phyloP scores from a whole-genome alignment of 2,329 filamentous ascomycete species.

The Cladosporium sp. region DNA sequence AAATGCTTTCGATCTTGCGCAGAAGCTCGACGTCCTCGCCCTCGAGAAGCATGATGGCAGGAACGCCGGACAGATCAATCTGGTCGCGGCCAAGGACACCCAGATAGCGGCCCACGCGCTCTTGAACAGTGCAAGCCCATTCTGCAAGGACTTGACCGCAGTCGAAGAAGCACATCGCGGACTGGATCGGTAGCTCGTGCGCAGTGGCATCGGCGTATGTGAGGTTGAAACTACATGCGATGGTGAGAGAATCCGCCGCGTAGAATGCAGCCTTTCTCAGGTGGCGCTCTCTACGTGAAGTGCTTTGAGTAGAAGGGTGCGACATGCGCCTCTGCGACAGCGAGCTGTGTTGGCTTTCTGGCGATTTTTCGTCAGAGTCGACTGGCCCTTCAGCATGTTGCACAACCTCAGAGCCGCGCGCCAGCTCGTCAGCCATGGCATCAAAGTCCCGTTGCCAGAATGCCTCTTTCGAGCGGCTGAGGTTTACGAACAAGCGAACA shows the following conservation, averaged over 20 bases:
- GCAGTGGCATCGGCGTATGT: constrained; percentile 83
- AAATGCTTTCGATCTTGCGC: constrained; percentile 76
- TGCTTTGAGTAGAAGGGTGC: constrained; percentile 43
- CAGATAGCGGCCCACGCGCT: constrained; percentile 85
- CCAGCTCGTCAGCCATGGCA: constrained; percentile 83
- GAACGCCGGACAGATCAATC: constrained; percentile 75
- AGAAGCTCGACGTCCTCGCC: constrained; percentile 88
- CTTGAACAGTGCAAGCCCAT: constrained; percentile 90
- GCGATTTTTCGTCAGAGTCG: constrained; percentile 7
- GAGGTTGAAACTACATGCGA: constrained; percentile 82
- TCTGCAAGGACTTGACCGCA: constrained; percentile 92
- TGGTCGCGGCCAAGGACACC: constrained; percentile 83
- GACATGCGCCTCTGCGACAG: constrained; percentile 16
- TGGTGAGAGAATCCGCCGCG: constrained; percentile 84
- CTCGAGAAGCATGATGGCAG: constrained; percentile 85
- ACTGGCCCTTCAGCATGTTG: constrained; percentile 62
- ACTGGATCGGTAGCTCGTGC: constrained; percentile 83
- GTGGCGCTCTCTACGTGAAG: constrained; percentile 78
- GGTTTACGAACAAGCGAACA: constrained; percentile 86
- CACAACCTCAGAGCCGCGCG: constrained; percentile 71
- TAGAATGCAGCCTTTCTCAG: constrained; percentile 94
- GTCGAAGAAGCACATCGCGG: constrained; percentile 88
- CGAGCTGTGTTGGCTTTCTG: constrained; percentile 17
- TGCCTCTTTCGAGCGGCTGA: constrained; percentile 87
- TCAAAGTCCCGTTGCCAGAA: constrained; percentile 95